Base-by-base conservation (phyloP, 2,329 filamentous ascomycete species). In the Scedosporium aurantiacum region DNA sequence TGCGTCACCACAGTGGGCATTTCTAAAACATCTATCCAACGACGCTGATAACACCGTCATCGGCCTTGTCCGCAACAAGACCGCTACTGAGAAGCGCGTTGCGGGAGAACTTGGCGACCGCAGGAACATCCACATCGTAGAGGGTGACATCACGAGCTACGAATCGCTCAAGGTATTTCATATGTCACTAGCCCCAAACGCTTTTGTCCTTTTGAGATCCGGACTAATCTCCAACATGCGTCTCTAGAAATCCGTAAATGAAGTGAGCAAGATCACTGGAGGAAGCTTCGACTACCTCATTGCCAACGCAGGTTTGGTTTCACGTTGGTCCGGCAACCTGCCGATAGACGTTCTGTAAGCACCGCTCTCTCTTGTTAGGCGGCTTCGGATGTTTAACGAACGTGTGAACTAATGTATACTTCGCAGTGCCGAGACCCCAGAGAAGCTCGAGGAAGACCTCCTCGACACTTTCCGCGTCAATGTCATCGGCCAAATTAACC, bases 201-300 rank as follows among this genome's bases (percentile, higher is more conserved):
- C 62, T 14, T 10, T 14, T 10, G 43, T n/a, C 18, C 18, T 5
- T 18, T 47, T 6, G 8, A 10, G 16, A n/a, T 41, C 6, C 6
- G 14, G 14, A 14, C 43, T 16, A 4, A 21, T 54, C 12, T 14
- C 56, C 2, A 64, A 68, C 21, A 68, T 65, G 16, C 8, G 58
- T 71, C 37, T 25, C 18, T 23, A 54, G 50, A 54, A 54, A 54
- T 54, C 50, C 12, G 50, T 23, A 7, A 7, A 23, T 5, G 18
- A 54, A 23, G 56, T 58, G 14, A 43, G 32, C 14, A 66, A 68
- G n/a, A 71, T 74, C n/a, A 73, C 72, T 0, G 70, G 70, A 3
- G 73, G 73, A 12, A 67, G 69, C 57, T 63, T 84, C 5, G 81
- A 84, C 67, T 79, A 79, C 63, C 67, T 84, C 5, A 78, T 84